These are phyloP conservation scores for Penicillium sclerotiorum DNA, from an alignment of 2,329 filamentous ascomycete species.

Conservation along the genomic window DNA sequence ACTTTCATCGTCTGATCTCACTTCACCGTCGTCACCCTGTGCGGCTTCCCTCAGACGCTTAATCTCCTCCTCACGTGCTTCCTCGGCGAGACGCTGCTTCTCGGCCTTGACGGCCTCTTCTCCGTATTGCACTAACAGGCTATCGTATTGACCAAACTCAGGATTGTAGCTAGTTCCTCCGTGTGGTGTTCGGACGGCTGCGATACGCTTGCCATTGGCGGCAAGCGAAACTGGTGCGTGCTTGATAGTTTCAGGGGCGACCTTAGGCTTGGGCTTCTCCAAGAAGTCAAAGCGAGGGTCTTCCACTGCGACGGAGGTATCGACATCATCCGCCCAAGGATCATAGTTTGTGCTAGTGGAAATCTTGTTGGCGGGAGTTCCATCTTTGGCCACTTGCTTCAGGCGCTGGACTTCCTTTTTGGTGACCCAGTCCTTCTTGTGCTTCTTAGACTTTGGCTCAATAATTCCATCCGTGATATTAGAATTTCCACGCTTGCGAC, in stretches of 20 bases:
- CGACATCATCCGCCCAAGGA: conserved; percentile 67
- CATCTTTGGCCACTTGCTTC: conserved; percentile 75
- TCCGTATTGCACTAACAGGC: conserved; percentile 72
- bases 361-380: conserved; percentile 50
- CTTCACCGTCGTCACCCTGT: conserved; percentile 72
- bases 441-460: conserved; percentile 68
- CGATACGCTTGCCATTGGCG: conserved; percentile 77
- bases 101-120: conserved; percentile 79
- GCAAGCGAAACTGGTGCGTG: conserved; percentile 78
- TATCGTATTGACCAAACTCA: conserved; percentile 80
- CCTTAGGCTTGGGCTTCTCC: conserved; percentile 65
- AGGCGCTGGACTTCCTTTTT: conserved; percentile 81
- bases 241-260: conserved; percentile 74
- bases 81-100: conserved; percentile 68
- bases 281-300: conserved; percentile 67
- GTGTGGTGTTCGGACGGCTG: conserved; percentile 75
- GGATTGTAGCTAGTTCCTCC: conserved; percentile 94
- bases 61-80: conserved; percentile 67
- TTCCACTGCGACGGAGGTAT: conserved; percentile 44
- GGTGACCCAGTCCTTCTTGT: conserved; percentile 76
- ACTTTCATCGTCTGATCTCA: conserved; percentile 81
- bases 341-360: conserved; percentile 68
- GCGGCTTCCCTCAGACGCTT: conserved; percentile 72
- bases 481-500: conserved; percentile 72
- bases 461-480: conserved; percentile 74